Evolutionary conservation across 2,329 filamentous ascomycete genomes (phyloP), one percentile per base, ranked within the genome.

Genomic region (Aureobasidium leucospermi): DNA sequence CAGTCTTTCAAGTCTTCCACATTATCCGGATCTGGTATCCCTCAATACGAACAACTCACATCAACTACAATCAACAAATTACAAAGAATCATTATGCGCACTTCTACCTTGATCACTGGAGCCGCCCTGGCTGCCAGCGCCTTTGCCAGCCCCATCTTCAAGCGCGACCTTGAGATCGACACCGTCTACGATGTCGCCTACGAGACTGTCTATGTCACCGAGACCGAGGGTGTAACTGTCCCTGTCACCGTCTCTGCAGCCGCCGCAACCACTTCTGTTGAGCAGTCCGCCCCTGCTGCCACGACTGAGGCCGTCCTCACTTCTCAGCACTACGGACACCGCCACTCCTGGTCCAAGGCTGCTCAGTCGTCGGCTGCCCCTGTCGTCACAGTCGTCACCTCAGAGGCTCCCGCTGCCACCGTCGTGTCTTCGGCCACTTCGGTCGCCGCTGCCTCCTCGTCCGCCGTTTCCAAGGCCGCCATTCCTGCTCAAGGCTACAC

Each of bases 111-210:
- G 52, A 60, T 70, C 62, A 60, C 70, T 58, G 71, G 55, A 29
- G 55, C 70, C 39, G 71, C 70, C 59, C 67, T 75, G 56, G 72
- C 67, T 59, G 71, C 67, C 58, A 66, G 67, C 59, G 71, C 67
- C 47, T 59, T 74, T 51, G 71, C 72, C 60, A 64, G 69, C 32
- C 73, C 73, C 8, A 63, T 67, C 62, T 47, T 65, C 60, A 63
- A 62, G 60, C 65, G 65, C 49, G 61, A 66, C 36, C 64, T 69
- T 59, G 67, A 65, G 46, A 62, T 69, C 43, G 66, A 67, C 41
- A 64, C 61, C 46, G 63, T 65, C 60, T 65, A 62, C 58, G 68
- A 72, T 28, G 58, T 69, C 39, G 66, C 67, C 55, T 69, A 69
- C 61, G 66, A 65, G 57, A 72, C 70, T 59, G 60, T 71, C 46